Evolutionary conservation across 805 yeast genomes (phyloP).

Genomic region (Hanseniaspora vineae): DNA sequence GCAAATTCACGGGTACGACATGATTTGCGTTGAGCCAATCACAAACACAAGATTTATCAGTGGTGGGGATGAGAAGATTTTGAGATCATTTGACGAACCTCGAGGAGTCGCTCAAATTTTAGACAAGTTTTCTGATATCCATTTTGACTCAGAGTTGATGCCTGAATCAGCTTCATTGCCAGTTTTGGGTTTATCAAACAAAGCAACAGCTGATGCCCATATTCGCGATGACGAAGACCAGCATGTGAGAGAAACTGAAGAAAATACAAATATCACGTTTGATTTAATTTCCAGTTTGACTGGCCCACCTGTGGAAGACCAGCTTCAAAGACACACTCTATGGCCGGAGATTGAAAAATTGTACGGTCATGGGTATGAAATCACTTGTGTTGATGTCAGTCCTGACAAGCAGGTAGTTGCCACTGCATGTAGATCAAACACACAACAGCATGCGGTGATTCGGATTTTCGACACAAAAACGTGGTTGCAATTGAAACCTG

Average conservation of each 20-base stretch:
- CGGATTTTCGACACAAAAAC: conserved; percentile 53
- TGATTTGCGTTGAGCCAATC: conserved; percentile 65
- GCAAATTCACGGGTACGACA: conserved; percentile 96
- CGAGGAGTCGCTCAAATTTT: conserved; percentile 57
- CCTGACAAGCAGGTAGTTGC: conserved; percentile 56
- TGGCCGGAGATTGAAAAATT: conserved; percentile 94
- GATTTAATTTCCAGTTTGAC: conserved; percentile 34
- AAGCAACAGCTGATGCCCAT: conserved; percentile 44
- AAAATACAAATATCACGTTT: conserved; percentile 28
- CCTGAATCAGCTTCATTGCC: conserved; percentile 88
- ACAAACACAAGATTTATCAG: conserved; percentile 58
- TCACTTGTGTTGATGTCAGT: conserved; percentile 63
- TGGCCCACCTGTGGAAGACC: conserved; percentile 78
- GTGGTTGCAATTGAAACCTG: conserved; percentile 49
- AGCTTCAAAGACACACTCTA: conserved; percentile 77
- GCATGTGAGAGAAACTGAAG: conserved; percentile 22
- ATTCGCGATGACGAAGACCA: conserved; percentile 29
- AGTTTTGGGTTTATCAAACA: conserved; percentile 84
- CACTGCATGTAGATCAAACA: conserved; percentile 84
- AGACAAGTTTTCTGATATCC: conserved; percentile 37
- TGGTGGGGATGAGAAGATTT: conserved; percentile 90
- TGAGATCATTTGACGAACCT: conserved; percentile 84
- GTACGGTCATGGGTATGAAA: conserved; percentile 96
- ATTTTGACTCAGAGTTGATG: conserved; percentile 24
- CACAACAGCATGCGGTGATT: conserved; percentile 71